Percentiles rank a stretch among this genome's conserved stretches.
phyloP scores from a whole-genome alignment of 1,284 basidiomycete genomes.

The Filobasidium uniguttulatum region DNA sequence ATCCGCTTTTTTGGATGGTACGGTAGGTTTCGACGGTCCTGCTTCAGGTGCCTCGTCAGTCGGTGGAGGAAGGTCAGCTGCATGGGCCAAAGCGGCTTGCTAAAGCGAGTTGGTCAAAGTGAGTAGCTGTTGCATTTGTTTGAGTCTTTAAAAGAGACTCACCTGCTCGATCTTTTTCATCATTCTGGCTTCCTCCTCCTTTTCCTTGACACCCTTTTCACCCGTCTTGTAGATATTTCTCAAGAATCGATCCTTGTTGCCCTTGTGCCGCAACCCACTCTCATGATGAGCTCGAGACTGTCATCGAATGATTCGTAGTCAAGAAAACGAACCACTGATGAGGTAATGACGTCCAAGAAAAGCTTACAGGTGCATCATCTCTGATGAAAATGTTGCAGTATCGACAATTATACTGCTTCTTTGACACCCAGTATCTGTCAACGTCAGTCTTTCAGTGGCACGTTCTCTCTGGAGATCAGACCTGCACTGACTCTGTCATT shows the following conservation, averaged over 20 bases:
- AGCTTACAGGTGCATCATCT: constrained; percentile 63
- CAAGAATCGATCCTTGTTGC: constrained; percentile 83
- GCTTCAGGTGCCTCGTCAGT: background rate
- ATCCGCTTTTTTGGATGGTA: constrained; percentile 46
- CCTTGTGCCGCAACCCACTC: constrained; percentile 82
- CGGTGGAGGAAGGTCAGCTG: constrained; percentile 53
- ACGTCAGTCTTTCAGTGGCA: too few species aligned
- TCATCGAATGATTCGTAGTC: constrained; percentile 17
- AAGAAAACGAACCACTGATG: background rate
- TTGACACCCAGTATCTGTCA: constrained; percentile 39
- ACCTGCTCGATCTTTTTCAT: constrained; percentile 76
- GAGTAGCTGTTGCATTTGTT: background rate
- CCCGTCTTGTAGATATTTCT: constrained; percentile 85
- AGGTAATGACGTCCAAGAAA: background rate
- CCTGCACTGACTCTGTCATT: too few species aligned
- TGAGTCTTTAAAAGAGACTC: constrained; percentile 18
- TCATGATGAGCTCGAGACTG: constrained; percentile 81
- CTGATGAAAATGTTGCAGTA: constrained; percentile 51
- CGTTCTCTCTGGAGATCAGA: too few species aligned
- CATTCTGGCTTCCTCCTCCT: constrained; percentile 69
- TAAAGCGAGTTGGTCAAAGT: constrained; percentile 35
- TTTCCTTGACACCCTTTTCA: constrained; percentile 72
- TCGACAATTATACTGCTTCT: constrained; percentile 42
- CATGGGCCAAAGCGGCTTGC: constrained; percentile 29
- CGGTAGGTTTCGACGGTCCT: background rate